Conservation (phyloP, 805 yeast species). For the Metschnikowia dekortorum region DNA sequence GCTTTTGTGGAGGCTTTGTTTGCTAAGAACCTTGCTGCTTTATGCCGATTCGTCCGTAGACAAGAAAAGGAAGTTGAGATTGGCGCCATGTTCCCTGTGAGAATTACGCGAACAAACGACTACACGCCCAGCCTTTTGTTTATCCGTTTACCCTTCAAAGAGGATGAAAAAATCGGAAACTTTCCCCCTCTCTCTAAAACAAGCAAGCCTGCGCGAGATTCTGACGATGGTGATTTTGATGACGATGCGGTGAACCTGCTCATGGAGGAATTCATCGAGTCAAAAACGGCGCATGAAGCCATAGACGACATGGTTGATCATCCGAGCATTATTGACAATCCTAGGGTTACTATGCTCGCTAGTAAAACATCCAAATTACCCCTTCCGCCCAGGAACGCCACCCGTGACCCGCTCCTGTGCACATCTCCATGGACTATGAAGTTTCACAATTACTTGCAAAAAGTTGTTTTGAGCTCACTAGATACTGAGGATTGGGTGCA, state of each 20-base stretch:
- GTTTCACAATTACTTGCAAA: constrained; percentile 15
- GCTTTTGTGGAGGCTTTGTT: constrained; percentile 49
- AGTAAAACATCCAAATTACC: constrained; percentile 18
- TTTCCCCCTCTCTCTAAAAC: constrained; percentile 31
- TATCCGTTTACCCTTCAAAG: constrained; percentile 63
- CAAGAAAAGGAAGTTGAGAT: constrained; percentile 43
- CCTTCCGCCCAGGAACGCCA: constrained; percentile 4
- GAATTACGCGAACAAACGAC: constrained; percentile 6
- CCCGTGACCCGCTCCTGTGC: constrained; percentile 20
- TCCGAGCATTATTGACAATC: constrained; percentile 9
- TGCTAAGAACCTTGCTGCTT: constrained; percentile 43
- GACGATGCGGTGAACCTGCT: constrained; percentile 13
- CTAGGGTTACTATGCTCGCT: constrained; percentile 15
- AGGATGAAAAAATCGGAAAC: constrained; percentile 64
- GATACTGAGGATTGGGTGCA: constrained; percentile 7
- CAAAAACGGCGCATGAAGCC: constrained; percentile 16
- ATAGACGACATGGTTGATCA: neutral
- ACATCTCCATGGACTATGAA: constrained; percentile 31
- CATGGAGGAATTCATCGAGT: constrained; percentile 31
- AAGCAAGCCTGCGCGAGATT: neutral
- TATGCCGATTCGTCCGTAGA: constrained; percentile 62
- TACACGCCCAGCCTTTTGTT: constrained; percentile 42
- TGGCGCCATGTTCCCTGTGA: constrained; percentile 52
- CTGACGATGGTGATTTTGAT: neutral
- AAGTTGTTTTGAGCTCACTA: constrained; percentile 9